Evolutionary conservation across 73 alveolate species (phyloP).

Genomic region (Halteria grandinella): DNA sequence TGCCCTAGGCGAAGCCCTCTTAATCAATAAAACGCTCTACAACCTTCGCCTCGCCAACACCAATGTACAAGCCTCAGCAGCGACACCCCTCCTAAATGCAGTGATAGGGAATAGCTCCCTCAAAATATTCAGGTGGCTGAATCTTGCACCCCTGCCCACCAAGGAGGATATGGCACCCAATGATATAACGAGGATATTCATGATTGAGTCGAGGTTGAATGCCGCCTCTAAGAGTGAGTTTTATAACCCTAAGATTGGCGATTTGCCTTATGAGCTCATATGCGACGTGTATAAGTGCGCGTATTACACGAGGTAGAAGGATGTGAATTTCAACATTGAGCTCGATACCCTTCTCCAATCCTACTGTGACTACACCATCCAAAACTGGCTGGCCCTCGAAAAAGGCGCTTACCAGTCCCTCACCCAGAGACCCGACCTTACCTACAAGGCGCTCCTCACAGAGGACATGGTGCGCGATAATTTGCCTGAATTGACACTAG

Average conservation of each 20-base stretch:
- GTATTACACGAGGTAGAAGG: constrained; percentile 14
- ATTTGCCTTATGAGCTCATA: neutral
- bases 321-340: constrained; percentile 9
- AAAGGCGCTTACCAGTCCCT: constrained; percentile 33
- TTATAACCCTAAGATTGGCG: constrained; percentile 30
- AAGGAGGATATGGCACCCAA: neutral
- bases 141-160: neutral
- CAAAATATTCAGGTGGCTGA: constrained; percentile 43
- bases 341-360: constrained; percentile 11
- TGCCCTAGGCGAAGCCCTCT: constrained; percentile 34
- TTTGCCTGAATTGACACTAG: constrained; percentile 47
- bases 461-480: constrained; percentile 42
- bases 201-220: constrained; percentile 21
- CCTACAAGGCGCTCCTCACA: constrained; percentile 13
- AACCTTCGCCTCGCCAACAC: constrained; percentile 46
- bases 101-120: constrained; percentile 19
- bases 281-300: constrained; percentile 37
- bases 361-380: constrained; percentile 42
- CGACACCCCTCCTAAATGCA: constrained; percentile 27
- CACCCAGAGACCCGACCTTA: constrained; percentile 2
- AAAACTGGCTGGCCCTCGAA: constrained; percentile 51
- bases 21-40: constrained; percentile 21
- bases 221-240: constrained; percentile 27
- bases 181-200: constrained; percentile 9
- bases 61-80: constrained; percentile 9